Conservation (phyloP, 208 protist genomes). For the Phytomonas serpens region DNA sequence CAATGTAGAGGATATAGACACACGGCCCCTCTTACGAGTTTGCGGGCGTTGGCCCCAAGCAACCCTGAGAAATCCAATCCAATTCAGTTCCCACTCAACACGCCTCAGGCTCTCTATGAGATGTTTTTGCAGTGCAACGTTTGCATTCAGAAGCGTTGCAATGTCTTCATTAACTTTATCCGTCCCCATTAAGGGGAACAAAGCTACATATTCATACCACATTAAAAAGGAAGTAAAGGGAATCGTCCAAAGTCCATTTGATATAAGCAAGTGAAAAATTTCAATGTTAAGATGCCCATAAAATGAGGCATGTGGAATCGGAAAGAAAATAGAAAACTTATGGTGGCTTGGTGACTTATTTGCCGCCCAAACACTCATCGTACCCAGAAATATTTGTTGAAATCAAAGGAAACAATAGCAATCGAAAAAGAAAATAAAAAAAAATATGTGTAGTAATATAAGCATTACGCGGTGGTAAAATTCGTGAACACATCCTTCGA, state of each 20-base stretch:
- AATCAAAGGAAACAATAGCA: too few relatives aligned
- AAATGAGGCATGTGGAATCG: background rate
- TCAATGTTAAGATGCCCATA: background rate
- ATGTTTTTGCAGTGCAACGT: background rate
- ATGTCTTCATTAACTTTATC: background rate
- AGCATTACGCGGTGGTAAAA: too few relatives aligned
- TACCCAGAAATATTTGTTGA: too few relatives aligned
- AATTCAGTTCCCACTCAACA: background rate
- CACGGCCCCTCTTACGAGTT: background rate
- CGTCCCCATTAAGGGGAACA: background rate
- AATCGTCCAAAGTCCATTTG: background rate
- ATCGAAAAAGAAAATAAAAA: too few relatives aligned
- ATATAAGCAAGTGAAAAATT: background rate
- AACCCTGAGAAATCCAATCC: background rate
- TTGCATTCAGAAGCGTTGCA: background rate
- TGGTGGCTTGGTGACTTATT: too few relatives aligned
- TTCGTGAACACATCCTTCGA: background rate
- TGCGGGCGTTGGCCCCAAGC: background rate
- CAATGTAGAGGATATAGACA: background rate
- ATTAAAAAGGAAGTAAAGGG: background rate
- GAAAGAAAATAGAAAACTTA: too few relatives aligned
- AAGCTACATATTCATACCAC: background rate
- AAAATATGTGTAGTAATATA: too few relatives aligned
- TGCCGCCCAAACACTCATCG: too few relatives aligned
- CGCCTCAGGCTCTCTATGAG: background rate